Percentiles rank a stretch among this genome's conserved stretches.
Conservation (phyloP, 176 grass and related monocot species). For the Elaeis guineensis region DNA sequence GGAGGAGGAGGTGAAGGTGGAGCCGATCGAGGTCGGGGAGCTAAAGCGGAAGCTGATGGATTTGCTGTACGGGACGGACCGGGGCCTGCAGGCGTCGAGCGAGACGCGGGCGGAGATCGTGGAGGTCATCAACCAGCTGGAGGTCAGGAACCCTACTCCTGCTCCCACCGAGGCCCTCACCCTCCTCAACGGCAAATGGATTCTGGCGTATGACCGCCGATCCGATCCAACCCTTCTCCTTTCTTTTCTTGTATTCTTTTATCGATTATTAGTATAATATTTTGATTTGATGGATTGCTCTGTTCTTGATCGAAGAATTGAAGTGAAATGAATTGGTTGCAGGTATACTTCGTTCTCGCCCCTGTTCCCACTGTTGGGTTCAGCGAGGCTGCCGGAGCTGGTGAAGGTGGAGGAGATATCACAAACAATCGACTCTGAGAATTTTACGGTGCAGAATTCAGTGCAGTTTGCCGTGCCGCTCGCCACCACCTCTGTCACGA, state of each 20-base stretch:
- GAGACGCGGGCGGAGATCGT: constrained; percentile 76
- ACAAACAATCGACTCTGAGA: constrained; percentile 79
- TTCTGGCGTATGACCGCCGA: constrained; percentile 54
- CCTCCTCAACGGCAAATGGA: constrained; percentile 91
- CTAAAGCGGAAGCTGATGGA: constrained; percentile 73
- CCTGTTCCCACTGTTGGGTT: constrained; percentile 48
- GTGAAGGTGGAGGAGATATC: constrained; percentile 92
- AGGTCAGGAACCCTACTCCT: constrained; percentile 76
- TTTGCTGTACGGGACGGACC: constrained; percentile 67
- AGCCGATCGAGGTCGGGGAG: constrained; percentile 32
- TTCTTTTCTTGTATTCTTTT: neutral
- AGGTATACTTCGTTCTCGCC: constrained; percentile 91
- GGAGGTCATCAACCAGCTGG: constrained; percentile 83
- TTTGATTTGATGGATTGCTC: neutral
- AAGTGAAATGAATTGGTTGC: neutral
- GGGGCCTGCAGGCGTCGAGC: constrained; percentile 71
- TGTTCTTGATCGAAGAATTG: too few species aligned
- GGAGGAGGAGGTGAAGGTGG: constrained; percentile 15
- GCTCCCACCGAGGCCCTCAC: constrained; percentile 76
- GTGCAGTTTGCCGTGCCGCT: constrained; percentile 74
- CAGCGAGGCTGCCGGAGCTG: constrained; percentile 54
- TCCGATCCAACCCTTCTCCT: neutral
- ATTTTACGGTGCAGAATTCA: constrained; percentile 86
- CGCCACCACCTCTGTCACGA: constrained; percentile 52
- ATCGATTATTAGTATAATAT: neutral